Percentiles rank a stretch among this genome's conserved stretches.
These are phyloP conservation scores for Nicotiana otophora DNA, from an alignment of 257 asterid genomes.

Conservation along the genomic window DNA sequence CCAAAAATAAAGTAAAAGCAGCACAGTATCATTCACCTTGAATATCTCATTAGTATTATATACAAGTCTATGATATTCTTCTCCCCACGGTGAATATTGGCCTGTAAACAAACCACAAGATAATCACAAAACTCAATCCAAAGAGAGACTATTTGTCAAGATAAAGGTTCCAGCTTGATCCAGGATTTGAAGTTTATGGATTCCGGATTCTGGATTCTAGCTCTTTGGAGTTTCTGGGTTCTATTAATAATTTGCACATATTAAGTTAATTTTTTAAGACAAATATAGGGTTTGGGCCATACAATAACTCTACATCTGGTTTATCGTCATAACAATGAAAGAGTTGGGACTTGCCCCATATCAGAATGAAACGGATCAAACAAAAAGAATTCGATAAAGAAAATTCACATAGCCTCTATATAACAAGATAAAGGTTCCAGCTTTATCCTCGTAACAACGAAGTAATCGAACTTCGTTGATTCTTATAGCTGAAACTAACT, in stretches of 20 bases:
- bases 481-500: not conserved
- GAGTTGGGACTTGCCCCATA: not conserved
- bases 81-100: slow-evolving; percentile 72
- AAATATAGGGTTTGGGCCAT: too few species aligned
- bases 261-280: too few species aligned
- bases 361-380: not conserved
- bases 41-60: slow-evolving; percentile 66
- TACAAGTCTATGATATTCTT: slow-evolving; percentile 67
- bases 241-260: too few species aligned
- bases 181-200: too few species aligned
- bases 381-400: not conserved
- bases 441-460: too few species aligned
- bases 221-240: too few species aligned
- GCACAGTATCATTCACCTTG: slow-evolving; percentile 42
- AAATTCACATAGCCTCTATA: not conserved
- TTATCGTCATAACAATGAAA: not conserved
- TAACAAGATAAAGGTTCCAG: too few species aligned
- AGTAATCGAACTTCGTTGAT: too few species aligned
- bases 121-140: not conserved
- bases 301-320: too few species aligned
- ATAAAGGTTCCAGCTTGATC: too few species aligned
- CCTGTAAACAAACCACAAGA: slow-evolving; percentile 34
- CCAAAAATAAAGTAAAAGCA: too few species aligned
- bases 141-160: not conserved
- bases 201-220: too few species aligned